These are phyloP conservation scores for Sugiyamaella xylanicola DNA, from an alignment of 1,139 yeast species.

Conservation along the genomic window DNA sequence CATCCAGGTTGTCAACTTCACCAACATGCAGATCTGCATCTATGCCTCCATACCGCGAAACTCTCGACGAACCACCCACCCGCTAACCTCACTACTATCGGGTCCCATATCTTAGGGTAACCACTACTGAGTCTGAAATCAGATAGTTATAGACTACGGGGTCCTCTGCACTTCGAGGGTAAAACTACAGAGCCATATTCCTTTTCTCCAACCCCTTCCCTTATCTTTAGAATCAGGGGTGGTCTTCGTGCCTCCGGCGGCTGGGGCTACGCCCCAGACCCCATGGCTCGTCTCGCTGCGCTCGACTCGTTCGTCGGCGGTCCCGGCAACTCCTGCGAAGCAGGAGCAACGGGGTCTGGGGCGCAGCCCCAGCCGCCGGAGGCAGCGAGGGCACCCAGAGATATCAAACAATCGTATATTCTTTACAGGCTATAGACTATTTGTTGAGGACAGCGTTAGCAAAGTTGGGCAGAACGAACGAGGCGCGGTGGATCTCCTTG, in stretches of 20 bases:
- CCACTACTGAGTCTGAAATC: too few relatives aligned
- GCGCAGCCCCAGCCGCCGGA: neutral
- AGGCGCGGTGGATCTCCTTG: slow-evolving; percentile 75
- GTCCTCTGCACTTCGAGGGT: too few relatives aligned
- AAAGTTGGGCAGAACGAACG: slow-evolving; percentile 87
- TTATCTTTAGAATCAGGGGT: neutral
- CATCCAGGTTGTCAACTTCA: neutral
- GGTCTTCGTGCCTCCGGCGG: neutral
- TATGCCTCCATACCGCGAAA: too few relatives aligned
- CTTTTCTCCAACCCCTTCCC: neutral
- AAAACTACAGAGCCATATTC: too few relatives aligned
- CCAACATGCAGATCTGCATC: neutral
- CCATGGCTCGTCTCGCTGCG: neutral
- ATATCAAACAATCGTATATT: slow-evolving; percentile 1
- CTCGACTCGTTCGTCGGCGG: too few relatives aligned
- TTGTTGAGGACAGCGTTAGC: slow-evolving; percentile 45
- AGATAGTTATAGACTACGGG: too few relatives aligned
- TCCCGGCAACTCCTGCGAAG: neutral
- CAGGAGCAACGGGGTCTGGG: slow-evolving; percentile 1
- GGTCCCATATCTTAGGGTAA: too few relatives aligned
- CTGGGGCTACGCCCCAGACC: neutral
- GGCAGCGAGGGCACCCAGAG: neutral
- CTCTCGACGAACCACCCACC: too few relatives aligned
- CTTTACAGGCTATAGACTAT: neutral
- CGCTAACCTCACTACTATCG: too few relatives aligned